Evolutionary conservation across 305 asterid species (phyloP).

Genomic region (Solanum aculeatissimum): DNA sequence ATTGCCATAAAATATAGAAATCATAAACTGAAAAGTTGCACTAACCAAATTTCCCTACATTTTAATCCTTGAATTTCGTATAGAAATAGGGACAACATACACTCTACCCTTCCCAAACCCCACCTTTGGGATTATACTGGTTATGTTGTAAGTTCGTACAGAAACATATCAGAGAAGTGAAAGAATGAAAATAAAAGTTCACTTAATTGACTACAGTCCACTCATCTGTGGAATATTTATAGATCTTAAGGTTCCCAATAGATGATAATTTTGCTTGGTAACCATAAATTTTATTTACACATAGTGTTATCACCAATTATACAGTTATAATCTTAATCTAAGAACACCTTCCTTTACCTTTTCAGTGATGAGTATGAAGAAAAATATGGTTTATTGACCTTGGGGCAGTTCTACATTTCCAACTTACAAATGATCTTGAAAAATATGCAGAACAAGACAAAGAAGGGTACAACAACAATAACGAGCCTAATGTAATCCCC

Average conservation of each 20-base stretch:
- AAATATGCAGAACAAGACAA: background rate
- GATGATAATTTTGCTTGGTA: background rate
- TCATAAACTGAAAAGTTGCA: background rate
- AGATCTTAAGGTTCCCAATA: background rate
- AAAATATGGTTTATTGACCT: background rate
- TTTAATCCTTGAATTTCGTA: background rate
- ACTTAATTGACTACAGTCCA: background rate
- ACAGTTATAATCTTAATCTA: background rate
- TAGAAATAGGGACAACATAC: background rate
- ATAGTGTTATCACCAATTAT: background rate
- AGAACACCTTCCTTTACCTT: background rate
- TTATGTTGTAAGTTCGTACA: background rate
- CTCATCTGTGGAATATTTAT: background rate
- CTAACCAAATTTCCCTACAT: background rate
- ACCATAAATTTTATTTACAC: background rate
- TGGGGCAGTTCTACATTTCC: background rate
- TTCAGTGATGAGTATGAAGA: background rate
- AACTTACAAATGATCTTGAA: background rate
- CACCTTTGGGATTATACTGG: background rate
- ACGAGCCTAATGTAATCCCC: background rate
- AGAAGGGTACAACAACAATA: background rate
- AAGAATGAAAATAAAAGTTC: background rate
- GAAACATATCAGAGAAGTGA: background rate
- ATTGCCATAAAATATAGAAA: background rate
- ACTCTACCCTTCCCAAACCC: background rate